These are phyloP conservation scores for Bretschneidera sinensis DNA, from an alignment of 345 rosid species.

Conservation along the genomic window DNA sequence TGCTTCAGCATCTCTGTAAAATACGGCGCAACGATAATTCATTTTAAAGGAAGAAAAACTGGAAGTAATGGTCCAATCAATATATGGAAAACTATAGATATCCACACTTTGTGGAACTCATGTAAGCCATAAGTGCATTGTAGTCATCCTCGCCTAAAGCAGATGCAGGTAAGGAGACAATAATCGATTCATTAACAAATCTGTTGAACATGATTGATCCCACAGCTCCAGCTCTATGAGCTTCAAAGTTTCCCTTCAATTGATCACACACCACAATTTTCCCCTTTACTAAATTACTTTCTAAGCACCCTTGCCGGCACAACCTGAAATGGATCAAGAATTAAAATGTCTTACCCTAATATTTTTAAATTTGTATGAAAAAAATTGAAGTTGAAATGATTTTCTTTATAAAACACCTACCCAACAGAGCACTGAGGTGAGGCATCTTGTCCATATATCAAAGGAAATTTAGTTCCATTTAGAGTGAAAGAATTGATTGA, in stretches of 20 bases:
- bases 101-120: conserved; percentile 27
- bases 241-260: not conserved
- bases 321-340: conserved; percentile 18
- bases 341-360: not conserved
- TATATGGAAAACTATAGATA: conserved; percentile 19
- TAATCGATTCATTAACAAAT: conserved; percentile 18
- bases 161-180: conserved; percentile 25
- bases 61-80: conserved; percentile 11
- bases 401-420: conserved; percentile 17
- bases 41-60: not conserved
- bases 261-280: conserved; percentile 38
- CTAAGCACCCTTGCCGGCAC: conserved; percentile 22
- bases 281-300: conserved; percentile 23
- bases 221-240: conserved; percentile 27
- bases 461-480: conserved; percentile 22
- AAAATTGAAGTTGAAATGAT: not conserved
- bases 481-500: conserved; percentile 28
- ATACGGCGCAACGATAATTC: not conserved
- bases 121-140: conserved; percentile 22
- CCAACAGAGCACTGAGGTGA: conserved; percentile 10
- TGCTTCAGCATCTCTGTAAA: conserved; percentile 25
- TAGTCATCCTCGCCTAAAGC: conserved; percentile 15
- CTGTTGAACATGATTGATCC: conserved; percentile 24
- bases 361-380: conserved; percentile 18
- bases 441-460: conserved; percentile 21